Conservation (phyloP, 257 asterid genomes). For the Solanum medicagineum region DNA sequence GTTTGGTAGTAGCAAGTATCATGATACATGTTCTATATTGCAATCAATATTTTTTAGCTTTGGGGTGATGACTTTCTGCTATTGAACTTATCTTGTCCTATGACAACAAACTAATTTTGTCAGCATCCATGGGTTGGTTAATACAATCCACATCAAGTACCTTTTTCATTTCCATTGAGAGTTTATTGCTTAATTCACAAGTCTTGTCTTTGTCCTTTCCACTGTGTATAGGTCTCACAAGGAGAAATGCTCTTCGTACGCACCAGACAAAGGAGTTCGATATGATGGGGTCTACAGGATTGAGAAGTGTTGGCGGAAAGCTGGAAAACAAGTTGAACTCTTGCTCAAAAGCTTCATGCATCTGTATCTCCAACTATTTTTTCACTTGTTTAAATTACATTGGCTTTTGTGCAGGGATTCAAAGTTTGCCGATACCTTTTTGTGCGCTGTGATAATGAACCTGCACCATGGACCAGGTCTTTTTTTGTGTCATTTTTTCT, state of each 20-base stretch:
- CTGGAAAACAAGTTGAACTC: constrained; percentile 45
- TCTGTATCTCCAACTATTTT: not conserved
- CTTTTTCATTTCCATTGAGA: not conserved
- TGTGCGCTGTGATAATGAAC: constrained; percentile 94
- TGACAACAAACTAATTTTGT: not conserved
- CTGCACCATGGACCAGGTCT: constrained; percentile 93
- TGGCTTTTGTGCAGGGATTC: constrained; percentile 38
- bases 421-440: constrained; percentile 82
- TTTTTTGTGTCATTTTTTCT: constrained; percentile 1
- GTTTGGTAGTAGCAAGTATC: not conserved
- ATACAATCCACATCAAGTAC: not conserved
- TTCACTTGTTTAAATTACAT: constrained; percentile 1
- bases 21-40: not conserved
- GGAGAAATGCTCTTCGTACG: constrained; percentile 82
- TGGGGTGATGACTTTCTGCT: not conserved
- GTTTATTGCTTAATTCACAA: not conserved
- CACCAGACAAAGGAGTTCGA: constrained; percentile 73
- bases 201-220: not conserved
- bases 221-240: constrained; percentile 47
- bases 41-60: not conserved
- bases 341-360: not conserved
- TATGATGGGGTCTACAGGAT: constrained; percentile 90
- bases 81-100: not conserved
- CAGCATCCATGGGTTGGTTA: not conserved
- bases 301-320: constrained; percentile 88